Percentiles rank a stretch among this genome's conserved stretches.
phyloP scores from a whole-genome alignment of 345 rosid genomes.

The Erucastrum elatum region DNA sequence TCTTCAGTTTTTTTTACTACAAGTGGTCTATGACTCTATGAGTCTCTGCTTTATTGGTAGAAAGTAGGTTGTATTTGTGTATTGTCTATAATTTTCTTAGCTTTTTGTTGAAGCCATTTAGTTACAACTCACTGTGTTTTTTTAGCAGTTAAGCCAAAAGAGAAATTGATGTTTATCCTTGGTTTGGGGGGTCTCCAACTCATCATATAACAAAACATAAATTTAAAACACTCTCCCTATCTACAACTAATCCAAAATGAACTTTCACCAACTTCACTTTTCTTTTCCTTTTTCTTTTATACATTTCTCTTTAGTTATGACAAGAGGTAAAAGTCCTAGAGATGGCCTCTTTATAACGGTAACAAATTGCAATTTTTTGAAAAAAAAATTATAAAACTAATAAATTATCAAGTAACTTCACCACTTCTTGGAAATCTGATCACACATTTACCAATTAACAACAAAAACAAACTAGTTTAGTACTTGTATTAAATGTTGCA shows the following conservation, averaged over 20 bases:
- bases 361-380: neutral
- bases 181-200: slow-evolving; percentile 13
- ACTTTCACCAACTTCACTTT: slow-evolving; percentile 34
- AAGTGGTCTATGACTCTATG: neutral
- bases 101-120: neutral
- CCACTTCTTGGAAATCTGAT: neutral
- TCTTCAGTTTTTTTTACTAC: neutral
- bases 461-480: neutral
- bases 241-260: slow-evolving; percentile 32
- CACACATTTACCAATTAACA: neutral
- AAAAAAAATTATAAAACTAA: neutral
- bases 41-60: slow-evolving; percentile 19
- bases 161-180: neutral
- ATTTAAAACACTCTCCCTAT: slow-evolving; percentile 3
- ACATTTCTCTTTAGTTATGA: slow-evolving; percentile 17
- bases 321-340: neutral
- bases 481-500: neutral
- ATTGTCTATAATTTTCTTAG: neutral
- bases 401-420: neutral
- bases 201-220: neutral
- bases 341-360: slow-evolving; percentile 31
- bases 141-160: neutral
- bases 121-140: neutral
- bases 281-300: neutral
- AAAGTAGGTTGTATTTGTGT: slow-evolving; percentile 25